These are phyloP conservation scores for Penicillium manginii DNA, from an alignment of 495 filamentous ascomycete genomes.

Conservation along the genomic window DNA sequence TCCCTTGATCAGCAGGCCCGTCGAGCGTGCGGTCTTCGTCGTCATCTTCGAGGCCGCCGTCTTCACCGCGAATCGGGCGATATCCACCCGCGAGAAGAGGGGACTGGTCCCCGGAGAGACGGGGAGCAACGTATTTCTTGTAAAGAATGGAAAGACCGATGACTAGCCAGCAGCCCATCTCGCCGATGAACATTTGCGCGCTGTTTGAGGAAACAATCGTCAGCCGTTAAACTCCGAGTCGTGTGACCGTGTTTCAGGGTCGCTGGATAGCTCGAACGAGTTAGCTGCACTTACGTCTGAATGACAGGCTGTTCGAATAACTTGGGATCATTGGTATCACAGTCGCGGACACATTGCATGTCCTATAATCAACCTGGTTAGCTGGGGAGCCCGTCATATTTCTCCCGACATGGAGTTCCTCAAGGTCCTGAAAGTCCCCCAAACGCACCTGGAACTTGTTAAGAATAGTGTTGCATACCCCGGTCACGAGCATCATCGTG, in stretches of 20 bases:
- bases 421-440: too few species aligned
- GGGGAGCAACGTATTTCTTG: constrained; percentile 53
- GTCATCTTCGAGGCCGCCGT: constrained; percentile 53
- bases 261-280: not conserved
- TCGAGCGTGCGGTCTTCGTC: constrained; percentile 45
- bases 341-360: constrained; percentile 93
- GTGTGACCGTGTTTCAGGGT: not conserved
- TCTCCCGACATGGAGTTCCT: not conserved
- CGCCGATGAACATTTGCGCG: constrained; percentile 90
- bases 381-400: not conserved
- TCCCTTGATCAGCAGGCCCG: constrained; percentile 35
- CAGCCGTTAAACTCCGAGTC: constrained; percentile 13
- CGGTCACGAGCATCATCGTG: constrained; percentile 88
- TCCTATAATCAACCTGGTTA: constrained; percentile 58
- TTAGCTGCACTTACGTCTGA: constrained; percentile 67
- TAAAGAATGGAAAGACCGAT: constrained; percentile 68
- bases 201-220: constrained; percentile 27
- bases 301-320: constrained; percentile 95
- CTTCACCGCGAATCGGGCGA: constrained; percentile 56
- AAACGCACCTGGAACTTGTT: constrained; percentile 86
- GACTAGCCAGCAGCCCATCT: constrained; percentile 91
- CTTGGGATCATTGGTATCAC: constrained; percentile 72
- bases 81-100: constrained; percentile 64
- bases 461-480: constrained; percentile 94
- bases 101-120: constrained; percentile 35